Conservation (phyloP, 208 protist genomes). For the Phytomonas francai region DNA sequence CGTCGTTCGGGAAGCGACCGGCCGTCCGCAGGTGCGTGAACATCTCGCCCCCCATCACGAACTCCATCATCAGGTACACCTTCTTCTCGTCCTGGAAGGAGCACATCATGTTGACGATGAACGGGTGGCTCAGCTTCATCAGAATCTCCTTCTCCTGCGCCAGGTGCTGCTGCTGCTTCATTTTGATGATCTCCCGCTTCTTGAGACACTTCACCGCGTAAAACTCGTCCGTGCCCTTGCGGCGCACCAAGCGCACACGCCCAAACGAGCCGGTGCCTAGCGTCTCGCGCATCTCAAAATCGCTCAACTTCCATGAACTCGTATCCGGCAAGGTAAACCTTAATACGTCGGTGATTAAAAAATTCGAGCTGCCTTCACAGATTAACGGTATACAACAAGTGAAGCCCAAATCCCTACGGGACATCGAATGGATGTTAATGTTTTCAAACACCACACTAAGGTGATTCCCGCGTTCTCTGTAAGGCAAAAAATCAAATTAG, state of each 20-base stretch:
- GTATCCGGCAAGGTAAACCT: constrained; percentile 35
- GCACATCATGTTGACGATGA: constrained; percentile 91
- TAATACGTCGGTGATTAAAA: no score
- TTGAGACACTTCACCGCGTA: constrained; percentile 90
- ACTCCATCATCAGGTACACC: constrained; percentile 92
- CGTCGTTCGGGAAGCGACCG: constrained; percentile 77
- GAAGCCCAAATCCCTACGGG: no score
- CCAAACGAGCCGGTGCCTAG: constrained; percentile 91
- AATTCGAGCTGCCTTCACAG: no score
- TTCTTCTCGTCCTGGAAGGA: constrained; percentile 91
- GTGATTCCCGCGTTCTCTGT: no score
- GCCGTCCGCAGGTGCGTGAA: constrained; percentile 83
- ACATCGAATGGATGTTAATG: no score
- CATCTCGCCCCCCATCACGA: constrained; percentile 88
- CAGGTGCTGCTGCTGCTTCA: constrained; percentile 85
- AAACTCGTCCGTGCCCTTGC: constrained; percentile 73
- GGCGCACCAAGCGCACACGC: constrained; percentile 82
- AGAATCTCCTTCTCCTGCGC: constrained; percentile 88
- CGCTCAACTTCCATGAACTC: constrained; percentile 60
- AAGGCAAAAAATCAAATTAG: no score
- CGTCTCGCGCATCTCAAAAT: constrained; percentile 84
- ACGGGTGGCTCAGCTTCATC: constrained; percentile 86
- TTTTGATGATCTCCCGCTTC: constrained; percentile 85
- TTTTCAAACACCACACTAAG: no score
- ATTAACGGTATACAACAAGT: no score